Conservation (phyloP, 257 asterid genomes). For the Petunia axillaris region DNA sequence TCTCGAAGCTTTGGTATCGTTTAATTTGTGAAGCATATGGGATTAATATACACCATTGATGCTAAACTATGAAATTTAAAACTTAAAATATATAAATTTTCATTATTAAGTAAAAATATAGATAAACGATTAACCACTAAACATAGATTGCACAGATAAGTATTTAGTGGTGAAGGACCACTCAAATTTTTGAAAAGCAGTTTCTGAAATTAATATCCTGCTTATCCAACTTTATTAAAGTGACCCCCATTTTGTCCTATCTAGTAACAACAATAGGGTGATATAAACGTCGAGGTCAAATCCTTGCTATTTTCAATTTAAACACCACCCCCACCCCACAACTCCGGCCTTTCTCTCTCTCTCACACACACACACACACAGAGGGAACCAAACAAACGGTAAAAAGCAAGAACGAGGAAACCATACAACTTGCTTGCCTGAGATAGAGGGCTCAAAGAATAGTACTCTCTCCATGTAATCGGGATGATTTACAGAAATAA, state of each 20-base stretch:
- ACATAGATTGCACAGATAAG: background rate
- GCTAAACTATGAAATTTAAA: background rate
- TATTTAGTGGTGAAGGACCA: conserved; percentile 23
- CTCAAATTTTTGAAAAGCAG: conserved; percentile 4
- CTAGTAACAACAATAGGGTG: background rate
- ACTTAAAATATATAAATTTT: background rate
- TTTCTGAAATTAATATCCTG: conserved; percentile 4
- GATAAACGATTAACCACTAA: background rate
- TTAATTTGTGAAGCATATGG: background rate
- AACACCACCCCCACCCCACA: too few relatives aligned
- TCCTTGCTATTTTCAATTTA: background rate
- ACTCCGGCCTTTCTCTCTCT: too few relatives aligned
- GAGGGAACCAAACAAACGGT: too few relatives aligned
- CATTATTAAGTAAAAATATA: background rate
- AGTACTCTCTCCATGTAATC: too few relatives aligned
- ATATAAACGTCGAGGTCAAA: conserved; percentile 14
- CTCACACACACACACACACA: too few relatives aligned
- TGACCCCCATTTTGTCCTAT: background rate
- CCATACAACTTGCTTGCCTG: too few relatives aligned
- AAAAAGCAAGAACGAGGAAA: too few relatives aligned
- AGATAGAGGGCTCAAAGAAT: too few relatives aligned
- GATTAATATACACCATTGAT: background rate
- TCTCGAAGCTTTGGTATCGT: background rate
- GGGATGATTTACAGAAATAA: too few relatives aligned
- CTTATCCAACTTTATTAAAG: conserved; percentile 18